Conservation (phyloP, 179 eudicot genomes). For the Spergularia azorica region DNA sequence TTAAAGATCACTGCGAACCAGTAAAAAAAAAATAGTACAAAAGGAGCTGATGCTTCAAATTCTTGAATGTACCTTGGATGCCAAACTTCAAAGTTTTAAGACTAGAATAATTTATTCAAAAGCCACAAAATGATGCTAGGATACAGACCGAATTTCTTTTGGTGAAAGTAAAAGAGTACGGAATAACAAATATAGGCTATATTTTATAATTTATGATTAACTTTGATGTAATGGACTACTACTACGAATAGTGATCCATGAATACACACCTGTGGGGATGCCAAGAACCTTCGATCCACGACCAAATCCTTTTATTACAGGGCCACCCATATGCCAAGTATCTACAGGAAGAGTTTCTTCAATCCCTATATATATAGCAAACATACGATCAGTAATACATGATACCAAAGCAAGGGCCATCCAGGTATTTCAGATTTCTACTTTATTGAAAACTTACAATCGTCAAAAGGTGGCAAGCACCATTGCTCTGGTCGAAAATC, state of each 20-base stretch:
- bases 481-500: constrained; percentile 86
- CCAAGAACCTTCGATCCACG: constrained; percentile 99
- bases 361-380: constrained; percentile 57
- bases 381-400: background rate
- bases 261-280: constrained; percentile 79
- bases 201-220: background rate
- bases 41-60: too few species aligned
- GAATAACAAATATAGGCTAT: too few species aligned
- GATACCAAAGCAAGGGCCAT: background rate
- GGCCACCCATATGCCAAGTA: constrained; percentile 91
- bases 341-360: constrained; percentile 76
- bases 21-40: too few species aligned
- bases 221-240: background rate
- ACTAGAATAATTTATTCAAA: too few species aligned
- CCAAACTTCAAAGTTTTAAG: too few species aligned
- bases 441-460: constrained; percentile 53
- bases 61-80: too few species aligned
- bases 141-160: too few species aligned
- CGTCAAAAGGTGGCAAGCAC: constrained; percentile 89
- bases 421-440: background rate
- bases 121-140: too few species aligned
- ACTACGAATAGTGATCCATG: background rate
- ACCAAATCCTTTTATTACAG: constrained; percentile 91
- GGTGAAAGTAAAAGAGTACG: too few species aligned
- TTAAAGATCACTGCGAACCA: too few species aligned